Evolutionary conservation across 108 stramenopile species (phyloP).

Genomic region (Tribonema minus): DNA sequence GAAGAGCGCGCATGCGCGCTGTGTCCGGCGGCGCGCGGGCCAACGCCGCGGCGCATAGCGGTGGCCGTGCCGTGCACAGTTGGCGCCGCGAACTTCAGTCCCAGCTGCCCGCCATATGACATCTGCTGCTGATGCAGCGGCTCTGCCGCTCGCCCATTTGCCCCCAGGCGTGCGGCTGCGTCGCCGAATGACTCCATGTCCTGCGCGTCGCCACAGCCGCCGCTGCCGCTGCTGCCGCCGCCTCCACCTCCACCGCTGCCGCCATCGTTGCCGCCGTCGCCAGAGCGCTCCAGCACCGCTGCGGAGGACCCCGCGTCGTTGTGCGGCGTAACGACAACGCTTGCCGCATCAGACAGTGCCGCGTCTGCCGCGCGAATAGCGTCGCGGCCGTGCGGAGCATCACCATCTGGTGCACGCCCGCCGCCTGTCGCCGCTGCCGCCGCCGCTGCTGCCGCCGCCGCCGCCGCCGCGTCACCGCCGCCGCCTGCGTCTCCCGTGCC

Average conservation of each 20-base stretch:
- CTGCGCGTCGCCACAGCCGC: background rate
- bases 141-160: too few relatives aligned
- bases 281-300: background rate
- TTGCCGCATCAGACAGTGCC: background rate
- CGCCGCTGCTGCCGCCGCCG: background rate
- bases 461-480: too few relatives aligned
- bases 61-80: too few relatives aligned
- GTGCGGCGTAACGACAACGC: conserved; percentile 1
- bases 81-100: too few relatives aligned
- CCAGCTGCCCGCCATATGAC: too few relatives aligned
- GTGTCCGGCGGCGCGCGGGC: too few relatives aligned
- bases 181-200: too few relatives aligned
- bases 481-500: background rate
- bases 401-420: background rate
- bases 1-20: too few relatives aligned
- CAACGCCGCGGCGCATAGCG: too few relatives aligned
- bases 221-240: background rate
- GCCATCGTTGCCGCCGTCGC: background rate
- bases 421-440: background rate
- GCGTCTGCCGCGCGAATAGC: background rate
- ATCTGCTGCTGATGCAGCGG: too few relatives aligned
- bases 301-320: background rate
- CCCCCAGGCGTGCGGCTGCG: too few relatives aligned
- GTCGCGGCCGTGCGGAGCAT: conserved; percentile 1
- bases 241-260: too few relatives aligned